Conservation (phyloP, 139 green algal genomes). For the Chlamydomonas sp. region DNA sequence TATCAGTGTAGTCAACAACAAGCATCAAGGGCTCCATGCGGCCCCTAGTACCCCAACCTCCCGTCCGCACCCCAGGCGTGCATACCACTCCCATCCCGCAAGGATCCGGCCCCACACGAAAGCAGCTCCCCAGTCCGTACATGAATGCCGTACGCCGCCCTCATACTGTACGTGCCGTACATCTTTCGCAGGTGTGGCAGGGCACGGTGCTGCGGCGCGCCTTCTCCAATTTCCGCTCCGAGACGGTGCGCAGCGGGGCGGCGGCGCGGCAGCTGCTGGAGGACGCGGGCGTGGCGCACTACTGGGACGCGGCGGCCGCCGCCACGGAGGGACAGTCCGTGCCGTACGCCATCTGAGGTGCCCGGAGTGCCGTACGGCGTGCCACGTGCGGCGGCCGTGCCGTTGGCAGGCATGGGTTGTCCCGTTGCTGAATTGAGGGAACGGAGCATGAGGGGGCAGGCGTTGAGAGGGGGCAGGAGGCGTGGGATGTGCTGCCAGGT, state of each 20-base stretch:
- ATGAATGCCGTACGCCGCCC: no score
- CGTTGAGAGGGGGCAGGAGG: no score
- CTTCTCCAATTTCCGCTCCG: slow-evolving; percentile 79
- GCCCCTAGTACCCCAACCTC: background rate
- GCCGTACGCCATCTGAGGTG: background rate
- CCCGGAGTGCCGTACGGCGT: no score
- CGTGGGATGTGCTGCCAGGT: no score
- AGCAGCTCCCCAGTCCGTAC: no score
- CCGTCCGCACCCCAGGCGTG: no score
- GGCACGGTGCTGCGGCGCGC: slow-evolving; percentile 69
- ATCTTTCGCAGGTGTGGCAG: slow-evolving; percentile 53
- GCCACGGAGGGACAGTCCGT: slow-evolving; percentile 37
- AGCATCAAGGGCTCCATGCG: background rate
- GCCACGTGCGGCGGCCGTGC: no score
- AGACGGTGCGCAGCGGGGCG: slow-evolving; percentile 4
- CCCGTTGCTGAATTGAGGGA: no score
- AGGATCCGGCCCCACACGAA: no score
- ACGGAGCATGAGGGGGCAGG: no score
- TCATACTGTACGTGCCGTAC: no score
- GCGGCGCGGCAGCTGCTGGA: slow-evolving; percentile 51
- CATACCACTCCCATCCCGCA: background rate
- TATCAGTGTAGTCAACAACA: background rate
- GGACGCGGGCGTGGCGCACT: slow-evolving; percentile 77
- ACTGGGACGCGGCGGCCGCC: slow-evolving; percentile 83
- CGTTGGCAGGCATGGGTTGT: no score